Evolutionary conservation across 2,329 filamentous ascomycete genomes (phyloP).

Genomic region (Exophiala sp.): DNA sequence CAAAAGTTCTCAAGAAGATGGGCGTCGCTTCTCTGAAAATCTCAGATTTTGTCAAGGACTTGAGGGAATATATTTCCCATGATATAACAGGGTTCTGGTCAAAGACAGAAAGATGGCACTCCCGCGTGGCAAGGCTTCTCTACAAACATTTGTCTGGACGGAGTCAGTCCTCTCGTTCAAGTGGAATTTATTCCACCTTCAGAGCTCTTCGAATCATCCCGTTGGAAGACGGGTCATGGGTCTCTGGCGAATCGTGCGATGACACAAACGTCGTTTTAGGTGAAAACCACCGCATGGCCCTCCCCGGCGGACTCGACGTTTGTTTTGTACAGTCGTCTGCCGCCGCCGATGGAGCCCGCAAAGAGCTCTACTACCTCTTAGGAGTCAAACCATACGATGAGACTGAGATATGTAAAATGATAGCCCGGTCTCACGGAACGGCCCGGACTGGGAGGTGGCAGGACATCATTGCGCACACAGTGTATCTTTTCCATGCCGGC

Average conservation of each 20-base stretch:
- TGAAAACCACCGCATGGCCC: slow-evolving; percentile 4
- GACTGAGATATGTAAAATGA: slow-evolving; percentile 15
- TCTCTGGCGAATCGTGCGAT: slow-evolving; percentile 5
- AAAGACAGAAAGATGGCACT: slow-evolving; percentile 12
- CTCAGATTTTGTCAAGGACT: neutral
- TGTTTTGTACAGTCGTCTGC: slow-evolving; percentile 5
- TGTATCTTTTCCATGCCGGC: no score
- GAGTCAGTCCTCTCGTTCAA: slow-evolving; percentile 2
- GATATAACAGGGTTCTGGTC: slow-evolving; percentile 5
- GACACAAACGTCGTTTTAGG: slow-evolving; percentile 3
- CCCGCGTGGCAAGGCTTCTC: slow-evolving; percentile 9
- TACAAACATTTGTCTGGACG: slow-evolving; percentile 6
- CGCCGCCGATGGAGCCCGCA: slow-evolving; percentile 6
- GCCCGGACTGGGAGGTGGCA: neutral
- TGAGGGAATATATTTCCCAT: slow-evolving; percentile 5
- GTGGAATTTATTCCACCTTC: slow-evolving; percentile 6
- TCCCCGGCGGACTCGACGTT: slow-evolving; percentile 9
- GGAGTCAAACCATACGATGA: slow-evolving; percentile 15
- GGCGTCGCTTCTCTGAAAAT: no score
- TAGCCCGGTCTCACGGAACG: slow-evolving; percentile 6
- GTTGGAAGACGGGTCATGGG: slow-evolving; percentile 9
- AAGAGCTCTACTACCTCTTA: slow-evolving; percentile 6
- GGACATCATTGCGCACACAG: no score
- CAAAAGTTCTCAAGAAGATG: no score
- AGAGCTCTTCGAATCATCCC: slow-evolving; percentile 9